phyloP scores from a whole-genome alignment of 2,329 filamentous ascomycete genomes.

The Parastagonospora avenae region DNA sequence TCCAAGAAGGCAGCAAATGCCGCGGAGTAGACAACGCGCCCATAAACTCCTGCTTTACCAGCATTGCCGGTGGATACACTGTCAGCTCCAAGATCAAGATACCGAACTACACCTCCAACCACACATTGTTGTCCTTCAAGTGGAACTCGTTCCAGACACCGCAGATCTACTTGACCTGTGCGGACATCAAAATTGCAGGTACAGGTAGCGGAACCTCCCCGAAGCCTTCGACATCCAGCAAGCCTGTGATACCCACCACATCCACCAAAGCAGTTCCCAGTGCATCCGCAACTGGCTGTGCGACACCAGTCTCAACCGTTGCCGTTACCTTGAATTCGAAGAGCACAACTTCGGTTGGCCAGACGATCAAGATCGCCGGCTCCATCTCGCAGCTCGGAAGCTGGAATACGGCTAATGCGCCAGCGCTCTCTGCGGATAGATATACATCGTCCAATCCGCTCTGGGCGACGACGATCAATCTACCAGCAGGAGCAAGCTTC shows the following conservation, averaged over 20 bases:
- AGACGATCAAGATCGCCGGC: conserved; percentile 55
- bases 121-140: conserved; percentile 38
- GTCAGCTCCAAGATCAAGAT: conserved; percentile 42
- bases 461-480: conserved; percentile 51
- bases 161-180: conserved; percentile 40
- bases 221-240: conserved; percentile 22
- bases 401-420: conserved; percentile 50
- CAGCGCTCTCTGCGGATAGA: conserved; percentile 48
- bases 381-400: conserved; percentile 51
- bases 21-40: conserved; percentile 38
- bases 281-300: conserved; percentile 20
- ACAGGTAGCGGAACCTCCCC: conserved; percentile 10
- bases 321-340: conserved; percentile 54
- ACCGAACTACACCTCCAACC: conserved; percentile 38
- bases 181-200: conserved; percentile 37
- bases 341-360: conserved; percentile 54
- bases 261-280: conserved; percentile 17
- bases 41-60: conserved; percentile 41
- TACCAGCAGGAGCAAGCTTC: conserved; percentile 51
- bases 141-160: conserved; percentile 45
- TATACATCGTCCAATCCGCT: conserved; percentile 53
- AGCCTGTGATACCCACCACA: conserved; percentile 11
- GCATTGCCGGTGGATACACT: conserved; percentile 42
- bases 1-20: conserved; percentile 34
- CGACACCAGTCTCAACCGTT: conserved; percentile 33